Conservation (phyloP, 139 green algal genomes). For the Volvox reticuliferus region DNA sequence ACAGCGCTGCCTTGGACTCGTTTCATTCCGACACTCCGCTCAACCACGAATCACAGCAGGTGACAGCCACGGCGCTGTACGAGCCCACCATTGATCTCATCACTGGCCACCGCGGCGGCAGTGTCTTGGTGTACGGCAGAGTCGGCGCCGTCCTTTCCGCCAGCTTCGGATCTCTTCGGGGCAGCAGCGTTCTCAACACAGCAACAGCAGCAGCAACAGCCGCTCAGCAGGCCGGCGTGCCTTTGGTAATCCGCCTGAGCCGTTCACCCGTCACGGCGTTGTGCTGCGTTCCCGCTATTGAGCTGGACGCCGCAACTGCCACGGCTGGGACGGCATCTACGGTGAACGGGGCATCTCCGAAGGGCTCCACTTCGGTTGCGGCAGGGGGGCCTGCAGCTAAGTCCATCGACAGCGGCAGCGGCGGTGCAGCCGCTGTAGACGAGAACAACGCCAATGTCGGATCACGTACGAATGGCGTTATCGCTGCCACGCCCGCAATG, state of each 20-base stretch:
- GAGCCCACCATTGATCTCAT: slow-evolving; percentile 32
- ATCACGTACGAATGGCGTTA: neutral
- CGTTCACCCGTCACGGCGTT: slow-evolving; percentile 31
- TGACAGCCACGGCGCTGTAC: slow-evolving; percentile 30
- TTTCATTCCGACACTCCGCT: slow-evolving; percentile 28
- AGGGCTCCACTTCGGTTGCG: neutral
- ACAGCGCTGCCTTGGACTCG: slow-evolving; percentile 11
- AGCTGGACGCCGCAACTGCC: slow-evolving; percentile 2
- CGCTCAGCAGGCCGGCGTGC: slow-evolving; percentile 13
- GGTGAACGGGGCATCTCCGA: neutral
- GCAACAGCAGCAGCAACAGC: neutral
- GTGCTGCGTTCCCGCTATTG: neutral
- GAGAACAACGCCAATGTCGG: neutral
- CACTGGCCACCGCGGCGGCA: slow-evolving; percentile 39
- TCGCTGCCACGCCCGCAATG: neutral
- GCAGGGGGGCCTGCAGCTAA: neutral
- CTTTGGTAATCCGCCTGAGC: slow-evolving; percentile 20
- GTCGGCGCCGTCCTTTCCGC: neutral
- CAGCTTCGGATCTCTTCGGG: too few relatives aligned
- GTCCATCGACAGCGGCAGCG: neutral
- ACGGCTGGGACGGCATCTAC: neutral
- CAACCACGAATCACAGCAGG: neutral
- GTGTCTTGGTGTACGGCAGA: slow-evolving; percentile 38
- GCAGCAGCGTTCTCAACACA: neutral
- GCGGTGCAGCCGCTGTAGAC: neutral